phyloP scores from a whole-genome alignment of 208 protist species.

The Strigomonas culicis region DNA sequence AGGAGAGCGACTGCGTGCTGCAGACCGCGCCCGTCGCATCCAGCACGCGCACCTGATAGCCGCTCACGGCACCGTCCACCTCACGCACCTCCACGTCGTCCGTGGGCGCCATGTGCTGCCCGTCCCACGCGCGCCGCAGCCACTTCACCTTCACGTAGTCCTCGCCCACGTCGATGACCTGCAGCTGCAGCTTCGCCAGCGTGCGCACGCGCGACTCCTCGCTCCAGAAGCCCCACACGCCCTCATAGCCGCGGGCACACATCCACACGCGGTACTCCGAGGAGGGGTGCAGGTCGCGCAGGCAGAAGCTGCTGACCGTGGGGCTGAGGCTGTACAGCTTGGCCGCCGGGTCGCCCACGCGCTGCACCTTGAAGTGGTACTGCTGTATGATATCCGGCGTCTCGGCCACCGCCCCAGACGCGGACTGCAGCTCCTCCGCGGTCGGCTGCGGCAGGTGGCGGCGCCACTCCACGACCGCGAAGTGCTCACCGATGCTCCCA shows the following conservation, averaged over 20 bases:
- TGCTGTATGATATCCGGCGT: conserved; percentile 78
- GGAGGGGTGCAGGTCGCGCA: conserved; percentile 74
- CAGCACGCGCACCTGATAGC: conserved; percentile 83
- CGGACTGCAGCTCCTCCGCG: conserved; percentile 13
- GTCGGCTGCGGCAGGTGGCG: conserved; percentile 65
- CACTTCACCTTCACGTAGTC: conserved; percentile 88
- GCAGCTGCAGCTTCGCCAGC: conserved; percentile 80
- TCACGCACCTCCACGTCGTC: conserved; percentile 50
- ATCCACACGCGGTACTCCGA: conserved; percentile 90
- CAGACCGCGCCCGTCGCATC: conserved; percentile 51
- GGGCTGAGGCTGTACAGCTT: conserved; percentile 79
- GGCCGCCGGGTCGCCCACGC: conserved; percentile 37
- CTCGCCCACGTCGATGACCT: conserved; percentile 78
- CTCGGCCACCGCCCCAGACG: conserved; percentile 34
- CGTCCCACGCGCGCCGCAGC: conserved; percentile 69
- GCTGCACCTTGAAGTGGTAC: conserved; percentile 85
- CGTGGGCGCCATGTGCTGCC: conserved; percentile 24
- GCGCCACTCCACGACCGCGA: conserved; percentile 89
- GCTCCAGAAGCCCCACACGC: conserved; percentile 91
- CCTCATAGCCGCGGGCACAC: conserved; percentile 79
- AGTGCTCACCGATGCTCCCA: conserved; percentile 91
- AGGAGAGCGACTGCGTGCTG: conserved; percentile 44
- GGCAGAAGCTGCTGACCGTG: conserved; percentile 74
- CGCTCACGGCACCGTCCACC: conserved; percentile 84
- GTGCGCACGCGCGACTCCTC: conserved; percentile 88